These are phyloP conservation scores for Hypoxylon sp. DNA, from an alignment of 2,329 filamentous ascomycete genomes.

Conservation along the genomic window DNA sequence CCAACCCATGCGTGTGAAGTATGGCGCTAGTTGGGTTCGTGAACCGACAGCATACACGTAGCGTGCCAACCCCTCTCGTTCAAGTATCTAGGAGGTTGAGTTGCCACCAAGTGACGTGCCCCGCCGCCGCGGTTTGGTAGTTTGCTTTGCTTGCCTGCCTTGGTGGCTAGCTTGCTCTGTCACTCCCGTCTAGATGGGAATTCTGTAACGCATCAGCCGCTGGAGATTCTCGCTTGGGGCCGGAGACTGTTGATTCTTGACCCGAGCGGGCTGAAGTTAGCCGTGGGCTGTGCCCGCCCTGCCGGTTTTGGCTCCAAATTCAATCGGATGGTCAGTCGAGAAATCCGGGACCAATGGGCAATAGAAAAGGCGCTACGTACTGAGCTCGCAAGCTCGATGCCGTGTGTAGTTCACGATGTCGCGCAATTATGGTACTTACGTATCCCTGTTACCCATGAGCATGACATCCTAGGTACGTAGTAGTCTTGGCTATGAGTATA, in stretches of 20 bases:
- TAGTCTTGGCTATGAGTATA: constrained; percentile 39
- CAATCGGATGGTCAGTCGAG: constrained; percentile 22
- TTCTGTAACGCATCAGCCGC: constrained; percentile 39
- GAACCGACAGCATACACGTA: constrained; percentile 29
- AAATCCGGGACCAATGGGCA: constrained; percentile 19
- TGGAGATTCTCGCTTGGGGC: constrained; percentile 25
- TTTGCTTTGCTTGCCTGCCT: constrained; percentile 9
- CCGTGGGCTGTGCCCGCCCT: constrained; percentile 20
- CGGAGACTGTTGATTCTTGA: constrained; percentile 29
- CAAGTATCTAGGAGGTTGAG: constrained; percentile 21
- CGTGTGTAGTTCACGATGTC: constrained; percentile 34
- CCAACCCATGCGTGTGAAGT: constrained; percentile 34
- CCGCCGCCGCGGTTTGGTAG: constrained; percentile 13
- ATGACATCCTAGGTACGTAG: constrained; percentile 36
- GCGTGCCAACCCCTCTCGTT: constrained; percentile 17
- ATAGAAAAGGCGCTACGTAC: constrained; percentile 21
- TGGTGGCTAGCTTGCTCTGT: constrained; percentile 5
- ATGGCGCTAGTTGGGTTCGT: constrained; percentile 31
- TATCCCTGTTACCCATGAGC: constrained; percentile 29
- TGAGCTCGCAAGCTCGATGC: constrained; percentile 20
- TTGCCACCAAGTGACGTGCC: constrained; percentile 40
- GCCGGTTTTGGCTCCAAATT: constrained; percentile 26
- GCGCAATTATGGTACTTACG: constrained; percentile 23
- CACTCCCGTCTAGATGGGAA: constrained; percentile 21
- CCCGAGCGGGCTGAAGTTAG: constrained; percentile 17